Evolutionary conservation across 2,329 filamentous ascomycete species (phyloP).

Genomic region (Trichoderma pleuroti): DNA sequence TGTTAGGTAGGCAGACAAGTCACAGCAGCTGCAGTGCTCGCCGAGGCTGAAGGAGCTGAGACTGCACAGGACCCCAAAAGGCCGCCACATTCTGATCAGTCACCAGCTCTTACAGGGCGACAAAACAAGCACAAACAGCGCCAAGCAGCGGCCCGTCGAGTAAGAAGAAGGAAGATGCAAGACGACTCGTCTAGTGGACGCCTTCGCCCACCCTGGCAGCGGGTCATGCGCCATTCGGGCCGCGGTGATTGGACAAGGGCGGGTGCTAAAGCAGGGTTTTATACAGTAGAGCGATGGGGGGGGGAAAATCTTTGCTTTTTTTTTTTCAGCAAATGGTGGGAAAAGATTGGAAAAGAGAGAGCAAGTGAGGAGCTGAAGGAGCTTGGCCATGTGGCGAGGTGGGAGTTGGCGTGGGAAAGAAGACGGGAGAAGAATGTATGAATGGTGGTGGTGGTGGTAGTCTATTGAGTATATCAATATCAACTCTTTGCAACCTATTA

Average conservation of each 20-base stretch:
- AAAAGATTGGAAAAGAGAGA: background rate
- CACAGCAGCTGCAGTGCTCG: background rate
- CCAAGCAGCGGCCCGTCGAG: background rate
- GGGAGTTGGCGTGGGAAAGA: background rate
- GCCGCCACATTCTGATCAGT: background rate
- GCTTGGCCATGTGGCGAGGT: constrained; percentile 2
- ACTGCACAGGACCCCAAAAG: background rate
- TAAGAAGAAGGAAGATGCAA: background rate
- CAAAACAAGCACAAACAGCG: background rate
- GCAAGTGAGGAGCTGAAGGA: background rate
- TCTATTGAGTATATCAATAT: background rate
- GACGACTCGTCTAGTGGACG: background rate
- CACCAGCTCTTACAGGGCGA: background rate
- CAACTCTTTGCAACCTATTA: background rate
- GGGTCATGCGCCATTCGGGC: background rate
- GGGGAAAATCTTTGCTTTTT: background rate
- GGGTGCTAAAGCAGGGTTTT: background rate
- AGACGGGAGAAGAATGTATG: background rate
- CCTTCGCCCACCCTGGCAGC: background rate
- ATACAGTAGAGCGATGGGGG: background rate
- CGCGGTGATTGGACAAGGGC: background rate
- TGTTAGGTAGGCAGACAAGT: background rate
- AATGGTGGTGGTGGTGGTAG: background rate
- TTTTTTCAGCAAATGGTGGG: background rate
- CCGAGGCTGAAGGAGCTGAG: background rate